A percentile compares a stretch with the other conserved stretches of the same genome.
Conservation (phyloP, 208 protist species). For the Crithidia mellificae region DNA sequence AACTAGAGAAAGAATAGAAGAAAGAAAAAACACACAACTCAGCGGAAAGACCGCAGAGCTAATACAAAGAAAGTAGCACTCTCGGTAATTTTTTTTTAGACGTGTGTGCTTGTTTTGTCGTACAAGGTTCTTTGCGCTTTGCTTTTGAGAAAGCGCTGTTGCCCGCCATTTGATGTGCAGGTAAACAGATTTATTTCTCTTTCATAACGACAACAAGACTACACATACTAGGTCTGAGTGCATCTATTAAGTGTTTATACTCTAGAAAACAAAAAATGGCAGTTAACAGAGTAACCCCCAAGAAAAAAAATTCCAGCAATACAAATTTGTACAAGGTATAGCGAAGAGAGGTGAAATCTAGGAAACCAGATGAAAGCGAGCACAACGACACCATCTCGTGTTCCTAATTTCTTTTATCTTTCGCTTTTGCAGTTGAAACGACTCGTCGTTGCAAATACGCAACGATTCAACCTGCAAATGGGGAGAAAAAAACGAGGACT, state of each 20-base stretch:
- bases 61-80: not conserved
- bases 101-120: too few species aligned
- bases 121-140: too few species aligned
- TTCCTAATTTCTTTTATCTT: not conserved
- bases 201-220: not conserved
- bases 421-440: too few species aligned
- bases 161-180: too few species aligned
- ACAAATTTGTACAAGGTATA: conserved; percentile 21
- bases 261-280: conserved; percentile 24
- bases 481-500: not conserved
- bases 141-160: too few species aligned
- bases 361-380: not conserved
- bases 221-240: not conserved
- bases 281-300: not conserved
- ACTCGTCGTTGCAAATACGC: too few species aligned
- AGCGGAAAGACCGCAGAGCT: not conserved
- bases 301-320: conserved; percentile 21
- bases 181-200: too few species aligned
- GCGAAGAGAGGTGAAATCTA: conserved; percentile 26
- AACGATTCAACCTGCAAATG: too few species aligned
- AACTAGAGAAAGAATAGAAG: conserved; percentile 7
- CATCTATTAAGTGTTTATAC: conserved; percentile 16
- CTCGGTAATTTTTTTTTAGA: too few species aligned
- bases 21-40: not conserved
- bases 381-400: not conserved